phyloP scores from a whole-genome alignment of 768 basidiomycete species.

The Sarcomyxa edulis region DNA sequence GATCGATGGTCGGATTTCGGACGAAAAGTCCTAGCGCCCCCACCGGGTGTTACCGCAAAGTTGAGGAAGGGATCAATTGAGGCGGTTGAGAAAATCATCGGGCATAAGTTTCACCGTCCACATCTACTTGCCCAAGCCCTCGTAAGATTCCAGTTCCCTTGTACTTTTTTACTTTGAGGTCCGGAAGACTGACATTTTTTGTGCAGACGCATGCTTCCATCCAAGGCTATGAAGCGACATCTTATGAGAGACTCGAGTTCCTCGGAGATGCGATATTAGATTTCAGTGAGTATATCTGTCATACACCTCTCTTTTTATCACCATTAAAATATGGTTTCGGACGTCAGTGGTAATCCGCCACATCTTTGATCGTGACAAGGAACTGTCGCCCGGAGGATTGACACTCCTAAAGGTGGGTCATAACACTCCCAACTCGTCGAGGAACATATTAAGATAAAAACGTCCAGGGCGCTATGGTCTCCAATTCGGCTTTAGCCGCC shows the following conservation, averaged over 20 bases:
- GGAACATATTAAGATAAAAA: conserved; percentile 4
- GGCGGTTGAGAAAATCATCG: conserved; percentile 59
- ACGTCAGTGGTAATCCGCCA: conserved; percentile 65
- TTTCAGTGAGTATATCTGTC: conserved; percentile 48
- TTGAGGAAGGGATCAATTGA: conserved; percentile 43
- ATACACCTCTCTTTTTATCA: conserved; percentile 5
- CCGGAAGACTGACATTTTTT: conserved; percentile 12
- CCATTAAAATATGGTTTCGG: conserved; percentile 6
- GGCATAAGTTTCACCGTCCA: conserved; percentile 55
- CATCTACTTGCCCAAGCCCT: conserved; percentile 69
- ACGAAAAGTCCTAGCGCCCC: conserved; percentile 37
- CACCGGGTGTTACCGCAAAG: conserved; percentile 36
- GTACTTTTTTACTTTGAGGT: neutral
- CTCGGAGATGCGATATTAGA: conserved; percentile 85
- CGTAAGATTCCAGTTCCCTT: no score
- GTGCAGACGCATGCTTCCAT: conserved; percentile 66
- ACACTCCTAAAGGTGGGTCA: conserved; percentile 66
- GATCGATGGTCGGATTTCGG: conserved; percentile 73
- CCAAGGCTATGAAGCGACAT: conserved; percentile 47
- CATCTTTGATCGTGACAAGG: conserved; percentile 58
- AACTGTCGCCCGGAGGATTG: conserved; percentile 69
- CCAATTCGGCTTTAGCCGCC: conserved; percentile 72
- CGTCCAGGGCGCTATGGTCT: conserved; percentile 77
- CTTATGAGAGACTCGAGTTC: conserved; percentile 78
- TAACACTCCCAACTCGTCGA: neutral